Percentiles rank a stretch among this genome's conserved stretches.
Evolutionary conservation across 2,329 filamentous ascomycete species (phyloP).

Genomic region (Berkeleyomyces basicola): DNA sequence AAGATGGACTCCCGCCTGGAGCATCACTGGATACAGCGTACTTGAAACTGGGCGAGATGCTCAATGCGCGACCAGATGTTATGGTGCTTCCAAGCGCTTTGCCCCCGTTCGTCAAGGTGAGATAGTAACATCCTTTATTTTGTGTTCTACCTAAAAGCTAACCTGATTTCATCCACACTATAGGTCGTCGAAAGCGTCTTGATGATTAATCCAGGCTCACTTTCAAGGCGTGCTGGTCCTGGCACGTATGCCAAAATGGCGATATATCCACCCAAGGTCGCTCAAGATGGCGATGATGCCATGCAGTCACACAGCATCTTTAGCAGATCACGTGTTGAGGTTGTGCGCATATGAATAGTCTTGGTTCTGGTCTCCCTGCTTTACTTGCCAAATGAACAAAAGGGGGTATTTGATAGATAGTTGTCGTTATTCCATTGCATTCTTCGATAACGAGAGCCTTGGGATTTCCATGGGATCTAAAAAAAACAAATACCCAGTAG

Average conservation of each 20-base stretch:
- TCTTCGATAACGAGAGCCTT: background rate
- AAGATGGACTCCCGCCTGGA: constrained; percentile 46
- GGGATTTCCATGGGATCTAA: background rate
- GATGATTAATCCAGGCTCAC: constrained; percentile 73
- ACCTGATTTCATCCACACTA: constrained; percentile 1
- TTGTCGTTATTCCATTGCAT: background rate
- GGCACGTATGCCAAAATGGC: constrained; percentile 76
- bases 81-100: constrained; percentile 68
- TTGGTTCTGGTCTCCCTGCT: background rate
- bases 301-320: constrained; percentile 61
- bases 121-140: constrained; percentile 16
- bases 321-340: constrained; percentile 71
- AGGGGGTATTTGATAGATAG: background rate
- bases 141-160: constrained; percentile 6
- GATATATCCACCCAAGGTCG: constrained; percentile 47
- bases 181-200: constrained; percentile 84
- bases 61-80: constrained; percentile 71
- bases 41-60: constrained; percentile 78
- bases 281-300: constrained; percentile 38
- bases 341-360: constrained; percentile 50
- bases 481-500: background rate
- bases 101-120: constrained; percentile 75
- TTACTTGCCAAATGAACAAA: background rate
- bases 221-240: constrained; percentile 69
- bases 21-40: constrained; percentile 71